Conservation (phyloP, 2,329 filamentous ascomycete species). For the Trichocomaceae sp. region DNA sequence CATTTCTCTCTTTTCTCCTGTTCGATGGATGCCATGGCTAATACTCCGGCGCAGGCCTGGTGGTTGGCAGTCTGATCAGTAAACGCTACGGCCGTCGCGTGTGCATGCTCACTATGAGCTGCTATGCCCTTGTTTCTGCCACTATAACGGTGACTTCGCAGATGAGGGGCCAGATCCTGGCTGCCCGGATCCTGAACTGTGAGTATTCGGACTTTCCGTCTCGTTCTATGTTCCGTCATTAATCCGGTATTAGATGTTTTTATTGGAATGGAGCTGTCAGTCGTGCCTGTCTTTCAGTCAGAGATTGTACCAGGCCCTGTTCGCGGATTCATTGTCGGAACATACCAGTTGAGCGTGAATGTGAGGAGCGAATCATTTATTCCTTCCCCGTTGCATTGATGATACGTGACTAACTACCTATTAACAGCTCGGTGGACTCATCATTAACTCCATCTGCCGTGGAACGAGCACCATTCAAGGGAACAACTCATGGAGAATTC, state of each 20-base stretch:
- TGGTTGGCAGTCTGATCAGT: background rate
- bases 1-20: background rate
- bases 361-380: background rate
- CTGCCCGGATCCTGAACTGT: background rate
- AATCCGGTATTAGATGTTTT: constrained; percentile 11
- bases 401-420: background rate
- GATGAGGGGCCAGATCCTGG: background rate
- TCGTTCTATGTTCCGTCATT: background rate
- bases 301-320: background rate
- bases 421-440: background rate
- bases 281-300: background rate
- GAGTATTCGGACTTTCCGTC: background rate
- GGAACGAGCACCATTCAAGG: background rate
- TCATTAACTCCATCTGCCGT: background rate
- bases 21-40: background rate
- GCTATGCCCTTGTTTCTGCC: background rate
- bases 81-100: background rate
- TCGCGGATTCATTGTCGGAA: background rate
- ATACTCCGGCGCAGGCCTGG: background rate
- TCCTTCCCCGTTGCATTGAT: background rate
- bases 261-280: background rate
- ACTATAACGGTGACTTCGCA: background rate
- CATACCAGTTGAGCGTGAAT: background rate
- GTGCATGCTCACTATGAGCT: background rate
- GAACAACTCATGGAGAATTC: background rate